Base-by-base conservation (phyloP, 345 rosid genomes). In the Orychophragmus violaceus region DNA sequence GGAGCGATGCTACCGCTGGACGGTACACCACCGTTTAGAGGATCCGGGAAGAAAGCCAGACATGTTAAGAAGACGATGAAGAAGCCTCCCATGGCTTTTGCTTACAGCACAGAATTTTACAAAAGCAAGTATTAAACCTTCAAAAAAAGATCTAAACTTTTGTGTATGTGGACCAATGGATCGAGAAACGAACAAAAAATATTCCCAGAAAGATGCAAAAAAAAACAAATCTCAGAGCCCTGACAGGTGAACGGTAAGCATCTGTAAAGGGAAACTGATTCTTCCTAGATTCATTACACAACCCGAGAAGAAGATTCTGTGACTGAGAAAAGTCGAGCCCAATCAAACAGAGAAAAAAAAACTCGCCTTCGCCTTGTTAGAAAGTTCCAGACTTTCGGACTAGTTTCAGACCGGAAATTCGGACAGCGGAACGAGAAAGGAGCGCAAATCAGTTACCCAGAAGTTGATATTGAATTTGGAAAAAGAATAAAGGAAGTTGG, bases 21-120 rank as follows among this genome's bases (percentile, higher is more conserved):
- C 23, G 23, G 78, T 65, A 62, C 14, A 62, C 88, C 69, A 5
- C 84, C 88, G 79, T 29, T 67, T 28, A 77, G 77, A 59, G 67
- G 41, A 45, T 77, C 71, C 13, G 74, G 66, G n/a, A 68, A 19
- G 56, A 74, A 41, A 21, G 76, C 14, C 35, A 80, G 35, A 35
- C 72, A 66, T 45, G 53, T 29, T 23, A 72, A 4, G 28, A 84
- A 29, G 11, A 63, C 50, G 72, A 76, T 14, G 55, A 75, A 60
- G 66, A 58, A 49, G 49, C 24, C 70, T 67, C 24, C 80, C 91
- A 89, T 85, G 66, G 51, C 37, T 63, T 28, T 53, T 44, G 35
- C 36, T 39, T 51, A 65, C 16, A 51, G 1, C 70, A n/a, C 72
- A 32, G 62, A 50, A 50, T 17, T 67, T 68, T 59, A 22, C 16